phyloP scores from a whole-genome alignment of 2,329 filamentous ascomycete genomes.

The Exophiala dermatitidis region DNA sequence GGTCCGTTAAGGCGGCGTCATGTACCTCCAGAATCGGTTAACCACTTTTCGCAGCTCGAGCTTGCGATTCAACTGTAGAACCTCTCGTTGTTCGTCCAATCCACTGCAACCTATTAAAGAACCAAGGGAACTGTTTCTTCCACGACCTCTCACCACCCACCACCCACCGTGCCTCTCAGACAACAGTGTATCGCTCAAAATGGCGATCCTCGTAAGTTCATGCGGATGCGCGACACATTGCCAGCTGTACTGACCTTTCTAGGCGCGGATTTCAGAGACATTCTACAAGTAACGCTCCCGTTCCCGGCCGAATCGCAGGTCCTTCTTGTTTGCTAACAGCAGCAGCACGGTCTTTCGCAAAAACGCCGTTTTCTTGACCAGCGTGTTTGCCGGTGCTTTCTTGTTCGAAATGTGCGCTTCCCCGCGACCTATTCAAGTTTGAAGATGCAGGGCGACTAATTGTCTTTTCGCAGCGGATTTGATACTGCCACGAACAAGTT shows the following conservation, averaged over 20 bases:
- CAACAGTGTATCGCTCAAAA: neutral
- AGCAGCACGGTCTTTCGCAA: slow-evolving; percentile 72
- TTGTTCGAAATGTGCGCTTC: slow-evolving; percentile 80
- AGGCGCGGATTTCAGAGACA: neutral
- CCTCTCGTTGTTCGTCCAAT: neutral
- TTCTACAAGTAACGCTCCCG: neutral
- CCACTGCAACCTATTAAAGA: neutral
- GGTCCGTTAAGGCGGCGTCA: neutral
- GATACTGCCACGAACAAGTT: slow-evolving; percentile 68
- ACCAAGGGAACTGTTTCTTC: neutral
- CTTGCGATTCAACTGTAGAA: neutral
- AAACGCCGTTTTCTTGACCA: slow-evolving; percentile 80
- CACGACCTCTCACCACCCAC: neutral
- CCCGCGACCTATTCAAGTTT: neutral
- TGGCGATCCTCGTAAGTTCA: neutral
- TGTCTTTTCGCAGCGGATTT: slow-evolving; percentile 56
- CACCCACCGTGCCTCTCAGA: neutral
- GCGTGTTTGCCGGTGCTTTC: slow-evolving; percentile 82
- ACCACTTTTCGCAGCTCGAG: neutral
- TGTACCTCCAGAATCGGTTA: neutral
- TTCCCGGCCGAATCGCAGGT: neutral
- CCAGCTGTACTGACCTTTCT: neutral
- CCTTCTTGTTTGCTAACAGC: slow-evolving; percentile 8
- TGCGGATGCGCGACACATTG: no score
- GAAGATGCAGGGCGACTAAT: slow-evolving; percentile 1